Evolutionary conservation across 768 basidiomycete species (phyloP), one percentile per base, ranked within the genome.

Genomic region (Suillus bovinus): DNA sequence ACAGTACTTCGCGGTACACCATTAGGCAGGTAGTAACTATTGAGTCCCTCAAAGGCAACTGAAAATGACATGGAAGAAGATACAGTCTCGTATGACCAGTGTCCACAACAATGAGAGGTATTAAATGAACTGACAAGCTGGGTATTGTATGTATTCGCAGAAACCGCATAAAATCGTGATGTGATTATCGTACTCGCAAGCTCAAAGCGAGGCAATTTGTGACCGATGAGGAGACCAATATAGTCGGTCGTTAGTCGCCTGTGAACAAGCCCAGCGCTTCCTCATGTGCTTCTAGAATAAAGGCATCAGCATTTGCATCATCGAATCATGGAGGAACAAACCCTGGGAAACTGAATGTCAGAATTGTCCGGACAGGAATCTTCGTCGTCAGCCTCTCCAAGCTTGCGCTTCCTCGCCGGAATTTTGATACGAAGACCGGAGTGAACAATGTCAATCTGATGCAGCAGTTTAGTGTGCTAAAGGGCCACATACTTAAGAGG

Each of bases 401-500:
- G 33, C 54, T 75, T 74, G 2, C 71, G 68, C 53, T 73, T 73
- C 34, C 65, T 63, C 0, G 65, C 61, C 5, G 69, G 74, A 29
- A 72, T 47, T 29, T 64, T 70, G 42, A 75, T 72, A 14, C 66
- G 63, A 31, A 75, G 66, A 8, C 67, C 74, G 38, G 72, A 64
- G 31, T 46, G 63, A 14, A 50, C 34, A 16, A 59, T 22, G 20
- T 71, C 71, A 1, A 61, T 54, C 62, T 65, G 6, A 8, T 33
- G 27, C 17, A 39, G 6, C 17, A 24, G 3, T 27, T 6, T 22
- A 13, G 59, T 67, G 39, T 62, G 61, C 9, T 62, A 2, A 31
- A 27, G 13, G 4, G 3, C 11, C 29, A 34, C 14, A 13, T 29
- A 50, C 4, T 22, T 31, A 5, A 31, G 39, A 58, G 20, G 29